Evolutionary conservation across 1,284 basidiomycete species (phyloP).

Genomic region (Trichosporon ovoides): DNA sequence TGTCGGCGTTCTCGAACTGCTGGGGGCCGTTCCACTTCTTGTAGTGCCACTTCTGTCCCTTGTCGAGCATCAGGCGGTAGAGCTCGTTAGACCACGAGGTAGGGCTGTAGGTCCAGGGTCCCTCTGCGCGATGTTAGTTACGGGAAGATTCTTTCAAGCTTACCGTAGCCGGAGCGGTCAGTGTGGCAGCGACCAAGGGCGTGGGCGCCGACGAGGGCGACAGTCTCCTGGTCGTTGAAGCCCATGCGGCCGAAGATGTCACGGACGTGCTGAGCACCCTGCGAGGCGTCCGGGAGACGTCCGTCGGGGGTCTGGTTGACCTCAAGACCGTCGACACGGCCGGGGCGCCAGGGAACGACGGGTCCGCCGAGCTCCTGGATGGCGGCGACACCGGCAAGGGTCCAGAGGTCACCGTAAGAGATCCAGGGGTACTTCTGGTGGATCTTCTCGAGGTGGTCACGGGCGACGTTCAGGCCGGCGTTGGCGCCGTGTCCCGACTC

Average conservation of each 20-base stretch:
- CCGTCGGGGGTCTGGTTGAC: conserved; percentile 82
- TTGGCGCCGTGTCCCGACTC: conserved; percentile 84
- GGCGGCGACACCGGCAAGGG: conserved; percentile 63
- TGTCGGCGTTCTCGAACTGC: conserved; percentile 86
- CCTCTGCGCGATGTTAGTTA: conserved; percentile 65
- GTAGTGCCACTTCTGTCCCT: conserved; percentile 63
- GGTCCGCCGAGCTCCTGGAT: conserved; percentile 62
- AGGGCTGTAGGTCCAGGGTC: conserved; percentile 55
- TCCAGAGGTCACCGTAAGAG: conserved; percentile 91
- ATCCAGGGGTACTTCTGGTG: conserved; percentile 82
- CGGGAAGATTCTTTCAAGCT: conserved; percentile 50
- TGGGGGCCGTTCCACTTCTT: conserved; percentile 52
- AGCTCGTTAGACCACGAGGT: conserved; percentile 74
- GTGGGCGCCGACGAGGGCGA: conserved; percentile 89
- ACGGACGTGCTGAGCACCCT: conserved; percentile 79
- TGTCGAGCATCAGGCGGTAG: conserved; percentile 66
- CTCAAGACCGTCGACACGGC: conserved; percentile 75
- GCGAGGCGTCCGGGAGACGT: conserved; percentile 83
- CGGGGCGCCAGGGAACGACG: conserved; percentile 79
- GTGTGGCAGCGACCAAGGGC: conserved; percentile 90
- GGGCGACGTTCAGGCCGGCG: conserved; percentile 75
- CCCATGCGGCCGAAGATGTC: conserved; percentile 92
- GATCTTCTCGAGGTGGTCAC: conserved; percentile 76
- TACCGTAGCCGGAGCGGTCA: conserved; percentile 66
- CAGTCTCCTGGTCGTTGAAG: conserved; percentile 95